Base-by-base conservation (phyloP, 2,329 filamentous ascomycete genomes). In the Fusarium secorum region DNA sequence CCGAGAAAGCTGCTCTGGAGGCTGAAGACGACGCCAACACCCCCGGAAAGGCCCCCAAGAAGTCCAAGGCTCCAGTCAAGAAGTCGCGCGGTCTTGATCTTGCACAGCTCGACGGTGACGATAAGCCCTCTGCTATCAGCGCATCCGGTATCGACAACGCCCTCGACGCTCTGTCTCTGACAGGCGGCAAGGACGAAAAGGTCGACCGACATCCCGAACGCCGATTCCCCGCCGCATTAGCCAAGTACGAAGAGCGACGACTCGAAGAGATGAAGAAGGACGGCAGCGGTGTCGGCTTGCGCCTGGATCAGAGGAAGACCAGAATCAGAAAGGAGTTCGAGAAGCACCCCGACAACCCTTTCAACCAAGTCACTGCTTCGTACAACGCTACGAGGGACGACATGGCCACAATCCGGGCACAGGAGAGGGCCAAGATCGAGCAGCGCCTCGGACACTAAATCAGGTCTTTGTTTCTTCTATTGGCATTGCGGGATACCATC, bases 71-170 rank as follows among this genome's bases (percentile, higher is more conserved):
- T 10, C 90, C 91, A 15, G 84, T 86, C 53, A 93, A 93, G 81
- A 92, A 92, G 79, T 87, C 87, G 51, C 87, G 89, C 67, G 93
- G 93, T 28, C 87, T 95, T 39, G 92, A 95, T 76, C 87, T 95
- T 42, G 88, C 87, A 22, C 90, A 93, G 79, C 90, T 97, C 71
- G 93, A 96, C 75, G 85, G 81, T 68, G 85, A 82, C 49, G 88
- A 88, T 68, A 85, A 85, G 70, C 82, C 89, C 14, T 74, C 85
- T 1, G 82, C 92, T 0, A 87, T 98, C 76, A 95, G 91, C 79
- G 95, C 94, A 7, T 87, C 91, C 1, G 94, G 94, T 76, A 97
- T 99, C 80, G 95, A 98, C 80, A 95, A 98, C 77, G 94, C 94
- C 1, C 88, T 98, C 53, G 95, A 98, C 76, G 94, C 94, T 6